A percentile compares a stretch with the other conserved stretches of the same genome.
phyloP scores from a whole-genome alignment of 495 filamentous ascomycete genomes.

The Penicillium samsonianum region DNA sequence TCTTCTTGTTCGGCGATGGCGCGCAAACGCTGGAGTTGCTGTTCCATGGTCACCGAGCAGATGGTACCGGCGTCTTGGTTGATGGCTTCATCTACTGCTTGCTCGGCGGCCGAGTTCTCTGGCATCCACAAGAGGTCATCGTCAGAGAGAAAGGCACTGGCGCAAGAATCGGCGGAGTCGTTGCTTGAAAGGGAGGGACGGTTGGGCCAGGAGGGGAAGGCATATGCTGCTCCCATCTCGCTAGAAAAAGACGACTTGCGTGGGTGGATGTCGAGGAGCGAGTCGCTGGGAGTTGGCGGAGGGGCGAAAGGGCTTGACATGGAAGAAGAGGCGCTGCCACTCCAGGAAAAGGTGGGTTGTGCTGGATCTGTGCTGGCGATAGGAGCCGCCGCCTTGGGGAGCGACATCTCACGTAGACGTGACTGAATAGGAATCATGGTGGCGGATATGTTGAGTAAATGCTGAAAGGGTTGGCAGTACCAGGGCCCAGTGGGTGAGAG shows the following conservation, averaged over 20 bases:
- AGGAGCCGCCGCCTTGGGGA: conserved; percentile 27
- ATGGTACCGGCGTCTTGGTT: conserved; percentile 26
- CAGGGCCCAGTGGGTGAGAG: conserved; percentile 4
- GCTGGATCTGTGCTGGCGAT: conserved; percentile 37
- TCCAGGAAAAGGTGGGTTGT: conserved; percentile 40
- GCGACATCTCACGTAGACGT: conserved; percentile 28
- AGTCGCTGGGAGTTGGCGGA: conserved; percentile 43
- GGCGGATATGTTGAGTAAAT: background rate
- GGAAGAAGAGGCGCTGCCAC: conserved; percentile 35
- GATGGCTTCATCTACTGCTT: conserved; percentile 36
- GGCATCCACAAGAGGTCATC: conserved; percentile 52
- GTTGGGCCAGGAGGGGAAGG: conserved; percentile 57
- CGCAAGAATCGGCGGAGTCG: conserved; percentile 36
- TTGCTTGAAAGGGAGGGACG: conserved; percentile 44
- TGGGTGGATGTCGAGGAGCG: conserved; percentile 46
- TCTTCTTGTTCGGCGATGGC: conserved; percentile 44
- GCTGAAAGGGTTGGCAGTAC: conserved; percentile 2
- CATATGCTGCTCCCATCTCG: conserved; percentile 49
- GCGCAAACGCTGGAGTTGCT: conserved; percentile 45
- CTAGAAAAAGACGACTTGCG: conserved; percentile 51
- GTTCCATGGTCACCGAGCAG: conserved; percentile 40
- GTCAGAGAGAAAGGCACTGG: conserved; percentile 51
- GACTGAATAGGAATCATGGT: conserved; percentile 35
- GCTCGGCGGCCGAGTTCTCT: conserved; percentile 33
- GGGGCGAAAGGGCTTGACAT: conserved; percentile 42